phyloP scores from a whole-genome alignment of 306 rosid species.

The Prunus kanzakura region DNA sequence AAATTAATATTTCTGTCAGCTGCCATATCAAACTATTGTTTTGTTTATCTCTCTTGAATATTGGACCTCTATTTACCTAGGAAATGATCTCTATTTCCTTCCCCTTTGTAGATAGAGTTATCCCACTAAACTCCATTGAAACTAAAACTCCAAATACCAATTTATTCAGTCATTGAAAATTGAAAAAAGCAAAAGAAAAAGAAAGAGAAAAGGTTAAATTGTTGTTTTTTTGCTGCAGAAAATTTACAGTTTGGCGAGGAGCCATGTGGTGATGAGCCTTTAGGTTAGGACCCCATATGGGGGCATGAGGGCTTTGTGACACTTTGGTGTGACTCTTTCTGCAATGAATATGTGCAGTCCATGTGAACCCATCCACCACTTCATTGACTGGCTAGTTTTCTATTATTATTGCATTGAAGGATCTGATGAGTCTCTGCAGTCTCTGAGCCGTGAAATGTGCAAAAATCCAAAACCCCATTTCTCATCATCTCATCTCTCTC shows the following conservation, averaged over 20 bases:
- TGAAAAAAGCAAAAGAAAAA: not conserved
- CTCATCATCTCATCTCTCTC: constrained; percentile 3
- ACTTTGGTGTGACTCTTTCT: constrained; percentile 19
- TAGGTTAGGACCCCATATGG: constrained; percentile 25
- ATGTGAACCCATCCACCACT: constrained; percentile 38
- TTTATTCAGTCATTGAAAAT: not conserved
- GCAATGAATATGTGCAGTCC: constrained; percentile 35
- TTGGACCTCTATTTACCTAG: not conserved
- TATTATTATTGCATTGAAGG: not conserved
- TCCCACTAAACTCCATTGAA: not conserved
- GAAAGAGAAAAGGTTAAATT: no score
- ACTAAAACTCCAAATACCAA: not conserved
- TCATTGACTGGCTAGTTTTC: constrained; percentile 25
- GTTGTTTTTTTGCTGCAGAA: not conserved
- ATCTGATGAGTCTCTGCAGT: not conserved
- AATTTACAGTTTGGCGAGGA: not conserved
- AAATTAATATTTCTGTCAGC: not conserved
- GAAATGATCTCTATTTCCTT: not conserved
- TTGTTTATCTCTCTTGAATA: not conserved
- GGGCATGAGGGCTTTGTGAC: not conserved
- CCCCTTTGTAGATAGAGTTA: not conserved
- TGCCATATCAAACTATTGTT: not conserved
- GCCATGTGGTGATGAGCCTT: not conserved
- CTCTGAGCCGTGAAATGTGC: not conserved
- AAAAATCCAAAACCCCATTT: constrained; percentile 25